A percentile compares a stretch with the other conserved stretches of the same genome.
Conservation (phyloP, 2,329 filamentous ascomycete genomes). For the Leptographium wingfieldii region DNA sequence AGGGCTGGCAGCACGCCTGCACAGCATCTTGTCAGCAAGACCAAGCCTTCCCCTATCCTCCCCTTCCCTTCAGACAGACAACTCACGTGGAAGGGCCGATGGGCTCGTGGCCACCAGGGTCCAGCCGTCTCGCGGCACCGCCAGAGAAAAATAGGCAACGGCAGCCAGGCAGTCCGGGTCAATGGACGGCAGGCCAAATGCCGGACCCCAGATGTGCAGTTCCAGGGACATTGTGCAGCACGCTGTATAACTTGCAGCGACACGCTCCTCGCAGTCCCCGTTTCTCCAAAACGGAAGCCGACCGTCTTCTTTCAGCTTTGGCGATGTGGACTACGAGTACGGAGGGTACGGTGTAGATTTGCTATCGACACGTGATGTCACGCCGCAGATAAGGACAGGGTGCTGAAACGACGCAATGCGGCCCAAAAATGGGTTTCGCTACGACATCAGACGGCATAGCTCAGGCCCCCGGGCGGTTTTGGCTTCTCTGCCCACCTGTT, state of each 20-base stretch:
- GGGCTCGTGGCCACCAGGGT: constrained; percentile 60
- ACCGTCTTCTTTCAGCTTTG: neutral
- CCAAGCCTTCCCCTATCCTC: too few species aligned
- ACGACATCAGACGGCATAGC: neutral
- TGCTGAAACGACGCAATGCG: neutral
- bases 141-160: constrained; percentile 60
- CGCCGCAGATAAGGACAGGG: neutral
- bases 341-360: neutral
- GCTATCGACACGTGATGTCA: neutral
- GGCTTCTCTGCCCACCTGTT: neutral
- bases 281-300: neutral
- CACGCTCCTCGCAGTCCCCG: neutral
- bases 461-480: neutral
- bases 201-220: constrained; percentile 83
- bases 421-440: neutral
- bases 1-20: constrained; percentile 44
- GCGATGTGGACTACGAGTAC: neutral
- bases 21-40: constrained; percentile 15
- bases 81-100: constrained; percentile 43
- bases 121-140: constrained; percentile 48
- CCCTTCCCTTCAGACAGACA: too few species aligned
- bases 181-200: constrained; percentile 79
- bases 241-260: neutral
- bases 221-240: constrained; percentile 37
- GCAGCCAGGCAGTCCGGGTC: constrained; percentile 82